A percentile compares a stretch with the other conserved stretches of the same genome.
phyloP scores from a whole-genome alignment of 1,284 basidiomycete genomes.

The Wolfiporia cocos region DNA sequence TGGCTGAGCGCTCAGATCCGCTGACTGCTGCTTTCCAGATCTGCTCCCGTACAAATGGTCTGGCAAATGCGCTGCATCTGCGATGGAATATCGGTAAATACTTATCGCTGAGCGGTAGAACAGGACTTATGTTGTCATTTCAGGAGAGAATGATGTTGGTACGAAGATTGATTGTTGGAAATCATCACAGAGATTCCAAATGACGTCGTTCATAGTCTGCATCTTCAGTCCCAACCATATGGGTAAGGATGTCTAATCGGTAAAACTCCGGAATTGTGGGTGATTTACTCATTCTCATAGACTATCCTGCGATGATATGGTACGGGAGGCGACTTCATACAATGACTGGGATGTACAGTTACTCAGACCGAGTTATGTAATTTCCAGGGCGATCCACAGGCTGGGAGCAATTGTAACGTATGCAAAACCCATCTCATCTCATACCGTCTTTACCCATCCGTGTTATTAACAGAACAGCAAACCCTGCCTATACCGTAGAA shows the following conservation, averaged over 20 bases:
- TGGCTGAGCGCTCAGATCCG: neutral
- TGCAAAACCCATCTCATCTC: too few relatives aligned
- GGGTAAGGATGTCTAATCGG: conserved; percentile 29
- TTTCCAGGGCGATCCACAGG: conserved; percentile 55
- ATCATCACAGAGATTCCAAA: neutral
- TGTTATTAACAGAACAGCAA: conserved; percentile 41
- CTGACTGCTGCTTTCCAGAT: conserved; percentile 26
- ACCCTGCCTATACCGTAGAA: conserved; percentile 62
- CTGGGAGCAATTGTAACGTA: conserved; percentile 62
- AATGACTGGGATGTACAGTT: too few relatives aligned
- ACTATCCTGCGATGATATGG: conserved; percentile 68
- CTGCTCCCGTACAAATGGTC: conserved; percentile 43
- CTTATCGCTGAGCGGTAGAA: neutral
- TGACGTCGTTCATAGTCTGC: conserved; percentile 37
- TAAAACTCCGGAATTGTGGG: neutral
- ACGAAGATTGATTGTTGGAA: too few relatives aligned
- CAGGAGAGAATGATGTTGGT: conserved; percentile 45
- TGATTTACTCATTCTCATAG: conserved; percentile 34
- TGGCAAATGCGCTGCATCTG: conserved; percentile 58
- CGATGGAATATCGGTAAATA: conserved; percentile 41
- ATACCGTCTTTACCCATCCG: neutral
- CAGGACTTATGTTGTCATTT: neutral
- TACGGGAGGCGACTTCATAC: conserved; percentile 11
- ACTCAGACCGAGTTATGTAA: conserved; percentile 41
- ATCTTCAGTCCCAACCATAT: conserved; percentile 64